Percentiles rank a stretch among this genome's conserved stretches.
Conservation (phyloP, 2,329 filamentous ascomycete genomes). For the Aspergillus fructus region DNA sequence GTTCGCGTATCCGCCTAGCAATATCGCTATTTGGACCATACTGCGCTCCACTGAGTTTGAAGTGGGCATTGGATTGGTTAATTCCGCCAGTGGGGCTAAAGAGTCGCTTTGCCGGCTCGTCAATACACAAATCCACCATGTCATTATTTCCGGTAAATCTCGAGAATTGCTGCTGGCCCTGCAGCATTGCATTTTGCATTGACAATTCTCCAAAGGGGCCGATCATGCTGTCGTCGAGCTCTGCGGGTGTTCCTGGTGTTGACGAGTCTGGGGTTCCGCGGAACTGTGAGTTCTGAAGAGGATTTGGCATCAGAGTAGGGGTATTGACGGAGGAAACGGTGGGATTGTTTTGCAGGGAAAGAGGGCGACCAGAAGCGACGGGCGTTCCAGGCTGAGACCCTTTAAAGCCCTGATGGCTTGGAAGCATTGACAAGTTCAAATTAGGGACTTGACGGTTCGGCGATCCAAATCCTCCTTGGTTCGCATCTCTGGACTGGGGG, state of each 20-base stretch:
- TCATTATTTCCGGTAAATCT: slow-evolving; percentile 49
- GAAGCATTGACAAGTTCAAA: slow-evolving; percentile 77
- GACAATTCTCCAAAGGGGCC: slow-evolving; percentile 63
- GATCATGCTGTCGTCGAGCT: slow-evolving; percentile 73
- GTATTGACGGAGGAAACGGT: slow-evolving; percentile 98
- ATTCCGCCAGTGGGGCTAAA: slow-evolving; percentile 81
- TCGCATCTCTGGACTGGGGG: slow-evolving; percentile 66
- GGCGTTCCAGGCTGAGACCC: slow-evolving; percentile 86
- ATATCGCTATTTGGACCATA: slow-evolving; percentile 76
- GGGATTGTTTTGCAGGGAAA: slow-evolving; percentile 85
- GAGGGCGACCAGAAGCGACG: slow-evolving; percentile 64
- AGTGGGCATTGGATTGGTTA: slow-evolving; percentile 66
- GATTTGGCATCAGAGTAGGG: slow-evolving; percentile 79
- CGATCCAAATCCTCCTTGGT: slow-evolving; percentile 61
- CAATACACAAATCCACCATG: slow-evolving; percentile 68
- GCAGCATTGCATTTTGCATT: slow-evolving; percentile 50
- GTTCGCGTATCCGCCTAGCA: slow-evolving; percentile 63
- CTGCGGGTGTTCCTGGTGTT: slow-evolving; percentile 67
- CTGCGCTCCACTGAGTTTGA: slow-evolving; percentile 73
- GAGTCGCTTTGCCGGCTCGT: slow-evolving; percentile 90
- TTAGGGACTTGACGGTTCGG: slow-evolving; percentile 61
- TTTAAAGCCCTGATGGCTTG: slow-evolving; percentile 73
- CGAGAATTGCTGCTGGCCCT: slow-evolving; percentile 41
- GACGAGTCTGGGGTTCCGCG: slow-evolving; percentile 63
- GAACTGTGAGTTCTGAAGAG: slow-evolving; percentile 59